Base-by-base conservation (phyloP, 768 basidiomycete genomes). In the Lactarius quietus region DNA sequence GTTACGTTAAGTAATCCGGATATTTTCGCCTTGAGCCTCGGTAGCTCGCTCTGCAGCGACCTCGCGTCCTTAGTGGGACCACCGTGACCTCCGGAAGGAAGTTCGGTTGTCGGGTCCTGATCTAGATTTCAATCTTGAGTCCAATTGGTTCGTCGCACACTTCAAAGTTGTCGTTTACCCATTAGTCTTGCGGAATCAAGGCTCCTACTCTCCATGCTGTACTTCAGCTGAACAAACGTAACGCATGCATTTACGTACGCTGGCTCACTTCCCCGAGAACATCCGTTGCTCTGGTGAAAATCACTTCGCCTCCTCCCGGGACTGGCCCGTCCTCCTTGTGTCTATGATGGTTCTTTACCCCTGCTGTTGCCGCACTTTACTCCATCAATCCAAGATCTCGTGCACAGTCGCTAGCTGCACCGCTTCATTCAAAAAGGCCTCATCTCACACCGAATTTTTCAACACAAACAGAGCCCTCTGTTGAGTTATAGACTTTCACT, bases 101-200 rank as follows among this genome's bases (percentile, higher is more conserved):
- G 51, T 35, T 59, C 53, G 51, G 38, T 41, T 59, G 58, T 59
- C 43, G 63, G 28, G 28, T 48, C 43, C 56, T 52, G 48, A 51
- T 51, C 48, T 26, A 28, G 43, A 36, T 63, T 36, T n/a, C 45
- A 58, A 54, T 55, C 35, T 52, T 29, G 39, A 45, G 5, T 28
- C 52, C 51, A 18, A 17, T 36, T 23, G 52, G 18, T 14, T n/a
- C 33, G 38, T 43, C 38, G 15, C 41, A 18, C 53, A 20, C n/a
- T 65, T n/a, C n/a, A n/a, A n/a, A n/a, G n/a, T n/a, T 43, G 61
- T 62, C 57, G 62, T 43, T 66, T 54, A 23, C 28, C 59, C 58
- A 23, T 48, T 52, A 9, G 59, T 28, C 15, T 57, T 58, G 62
- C 58, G 61, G 62, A 65, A 61, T 55, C 41, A 62, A 29, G 35